A percentile compares a stretch with the other conserved stretches of the same genome.
Conservation (phyloP, 768 basidiomycete species). For the Boletus pseudopeckii region DNA sequence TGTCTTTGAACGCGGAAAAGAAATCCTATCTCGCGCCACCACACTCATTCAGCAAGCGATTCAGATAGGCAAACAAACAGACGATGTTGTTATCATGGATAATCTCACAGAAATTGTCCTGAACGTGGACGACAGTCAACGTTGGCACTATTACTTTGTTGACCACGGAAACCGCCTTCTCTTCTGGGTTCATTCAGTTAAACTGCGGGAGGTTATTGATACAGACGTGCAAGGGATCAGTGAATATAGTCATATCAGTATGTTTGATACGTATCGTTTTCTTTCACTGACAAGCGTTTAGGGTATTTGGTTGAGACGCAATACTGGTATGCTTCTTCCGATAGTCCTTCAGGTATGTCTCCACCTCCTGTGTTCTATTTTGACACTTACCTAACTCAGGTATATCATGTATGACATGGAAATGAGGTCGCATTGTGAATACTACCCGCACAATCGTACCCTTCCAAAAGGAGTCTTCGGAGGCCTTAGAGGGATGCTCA, state of each 20-base stretch:
- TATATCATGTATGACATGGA: background rate
- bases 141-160: constrained; percentile 16
- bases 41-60: constrained; percentile 7
- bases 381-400: background rate
- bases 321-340: constrained; percentile 11
- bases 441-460: constrained; percentile 4
- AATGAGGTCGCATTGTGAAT: constrained; percentile 17
- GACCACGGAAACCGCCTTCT: constrained; percentile 15
- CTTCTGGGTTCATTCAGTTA: constrained; percentile 12
- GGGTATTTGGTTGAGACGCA: constrained; percentile 11
- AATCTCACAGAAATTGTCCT: constrained; percentile 10
- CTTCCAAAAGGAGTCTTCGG: constrained; percentile 4
- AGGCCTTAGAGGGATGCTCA: constrained; percentile 18
- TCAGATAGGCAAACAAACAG: background rate
- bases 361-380: background rate
- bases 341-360: background rate
- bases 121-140: background rate
- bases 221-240: constrained; percentile 4
- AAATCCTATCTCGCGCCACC: background rate
- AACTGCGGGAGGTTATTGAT: background rate
- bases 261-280: background rate
- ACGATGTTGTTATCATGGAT: background rate
- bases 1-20: background rate
- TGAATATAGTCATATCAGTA: constrained; percentile 11
- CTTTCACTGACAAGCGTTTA: background rate